These are phyloP conservation scores for Penicillium corylophilum DNA, from an alignment of 2,329 filamentous ascomycete species.

Conservation along the genomic window DNA sequence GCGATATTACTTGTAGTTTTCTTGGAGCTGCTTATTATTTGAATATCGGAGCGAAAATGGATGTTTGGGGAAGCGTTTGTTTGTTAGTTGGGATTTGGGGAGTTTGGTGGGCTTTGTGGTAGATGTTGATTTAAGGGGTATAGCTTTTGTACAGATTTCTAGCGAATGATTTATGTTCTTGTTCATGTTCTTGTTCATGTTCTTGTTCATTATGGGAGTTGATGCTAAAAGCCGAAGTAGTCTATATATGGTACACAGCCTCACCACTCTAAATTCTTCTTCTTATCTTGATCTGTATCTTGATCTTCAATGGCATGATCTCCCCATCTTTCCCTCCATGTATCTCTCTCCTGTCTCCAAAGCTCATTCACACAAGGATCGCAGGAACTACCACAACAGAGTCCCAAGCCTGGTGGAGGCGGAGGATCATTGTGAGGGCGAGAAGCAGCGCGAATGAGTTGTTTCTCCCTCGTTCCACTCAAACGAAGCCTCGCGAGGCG, in stretches of 20 bases:
- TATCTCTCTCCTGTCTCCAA: constrained; percentile 34
- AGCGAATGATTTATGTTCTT: not conserved
- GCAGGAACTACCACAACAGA: constrained; percentile 39
- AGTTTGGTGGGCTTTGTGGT: constrained; percentile 14
- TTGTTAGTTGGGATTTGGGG: constrained; percentile 18
- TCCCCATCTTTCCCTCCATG: constrained; percentile 38
- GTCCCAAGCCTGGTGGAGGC: constrained; percentile 31
- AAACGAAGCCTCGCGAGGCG: constrained; percentile 29
- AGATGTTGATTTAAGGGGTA: constrained; percentile 1
- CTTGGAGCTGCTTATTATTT: constrained; percentile 59
- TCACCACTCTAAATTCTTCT: constrained; percentile 21
- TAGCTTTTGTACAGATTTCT: not conserved
- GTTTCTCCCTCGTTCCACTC: constrained; percentile 32
- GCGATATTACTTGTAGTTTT: constrained; percentile 59
- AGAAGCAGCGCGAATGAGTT: constrained; percentile 32
- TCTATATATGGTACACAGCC: not conserved
- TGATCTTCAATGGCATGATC: constrained; percentile 16
- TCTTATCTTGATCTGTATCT: not conserved
- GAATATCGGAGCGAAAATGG: constrained; percentile 33
- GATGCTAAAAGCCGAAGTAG: too few species aligned
- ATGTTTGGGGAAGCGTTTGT: constrained; percentile 14
- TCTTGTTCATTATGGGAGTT: not conserved
- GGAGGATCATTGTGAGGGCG: constrained; percentile 33
- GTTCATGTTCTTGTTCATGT: not conserved
- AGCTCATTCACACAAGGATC: constrained; percentile 38